Percentiles rank a stretch among this genome's conserved stretches.
Evolutionary conservation across 202 grass and related monocot genomes (phyloP).

Genomic region (Alloteropsis angusta): DNA sequence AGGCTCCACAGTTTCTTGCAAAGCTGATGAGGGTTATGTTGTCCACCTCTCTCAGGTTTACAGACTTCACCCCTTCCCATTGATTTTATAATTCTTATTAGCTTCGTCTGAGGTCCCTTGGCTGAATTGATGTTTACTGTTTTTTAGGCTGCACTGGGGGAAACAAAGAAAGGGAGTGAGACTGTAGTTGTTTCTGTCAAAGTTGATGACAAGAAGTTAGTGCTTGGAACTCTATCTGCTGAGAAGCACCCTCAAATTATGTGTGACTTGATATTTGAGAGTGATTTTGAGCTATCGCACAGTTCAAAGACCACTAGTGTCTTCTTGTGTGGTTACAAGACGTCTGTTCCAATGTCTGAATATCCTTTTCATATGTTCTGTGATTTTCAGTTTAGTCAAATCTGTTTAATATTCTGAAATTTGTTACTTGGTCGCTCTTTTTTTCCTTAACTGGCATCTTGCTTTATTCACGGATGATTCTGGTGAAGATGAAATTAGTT

Average conservation of each 20-base stretch:
- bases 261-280: conserved; percentile 59
- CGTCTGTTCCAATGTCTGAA: background rate
- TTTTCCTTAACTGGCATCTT: conserved; percentile 25
- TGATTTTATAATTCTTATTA: background rate
- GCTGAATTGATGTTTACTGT: background rate
- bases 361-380: conserved; percentile 36
- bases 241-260: conserved; percentile 53
- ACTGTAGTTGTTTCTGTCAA: conserved; percentile 45
- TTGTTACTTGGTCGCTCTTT: background rate
- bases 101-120: background rate
- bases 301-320: conserved; percentile 57
- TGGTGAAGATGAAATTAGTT: conserved; percentile 31
- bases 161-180: conserved; percentile 46
- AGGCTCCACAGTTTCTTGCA: conserved; percentile 42
- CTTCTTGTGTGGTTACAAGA: conserved; percentile 58
- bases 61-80: background rate
- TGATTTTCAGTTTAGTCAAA: background rate
- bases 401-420: background rate
- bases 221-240: conserved; percentile 55
- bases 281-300: conserved; percentile 65
- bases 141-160: conserved; percentile 44
- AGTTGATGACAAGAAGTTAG: conserved; percentile 41
- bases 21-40: conserved; percentile 27
- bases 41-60: conserved; percentile 72
- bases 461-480: conserved; percentile 6